Evolutionary conservation across 2,329 filamentous ascomycete species (phyloP).

Genomic region (Cercospora beticola): DNA sequence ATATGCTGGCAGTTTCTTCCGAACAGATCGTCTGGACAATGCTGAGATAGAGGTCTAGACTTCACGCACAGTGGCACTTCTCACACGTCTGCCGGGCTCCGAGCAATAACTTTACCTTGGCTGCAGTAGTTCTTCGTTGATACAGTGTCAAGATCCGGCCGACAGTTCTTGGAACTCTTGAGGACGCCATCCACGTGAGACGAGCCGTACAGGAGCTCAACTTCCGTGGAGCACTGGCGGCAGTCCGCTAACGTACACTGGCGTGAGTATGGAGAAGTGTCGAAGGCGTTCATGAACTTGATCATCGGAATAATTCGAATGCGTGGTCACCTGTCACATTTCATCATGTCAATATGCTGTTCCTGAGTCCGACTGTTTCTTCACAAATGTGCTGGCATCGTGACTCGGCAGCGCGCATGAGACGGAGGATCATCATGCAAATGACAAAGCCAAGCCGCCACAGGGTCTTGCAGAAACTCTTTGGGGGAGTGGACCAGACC

Average conservation of each 20-base stretch:
- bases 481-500: neutral
- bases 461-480: neutral
- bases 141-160: neutral
- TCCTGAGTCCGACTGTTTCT: neutral
- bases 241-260: neutral
- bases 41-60: neutral
- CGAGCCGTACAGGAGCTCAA: neutral
- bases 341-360: neutral
- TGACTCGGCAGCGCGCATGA: neutral
- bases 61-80: neutral
- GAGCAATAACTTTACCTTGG: neutral
- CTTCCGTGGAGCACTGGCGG: neutral
- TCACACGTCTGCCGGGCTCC: neutral
- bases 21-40: neutral
- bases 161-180: neutral
- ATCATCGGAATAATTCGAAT: neutral
- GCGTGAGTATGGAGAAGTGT: neutral
- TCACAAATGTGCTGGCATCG: neutral
- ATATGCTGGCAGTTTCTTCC: neutral
- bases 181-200: neutral
- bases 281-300: neutral
- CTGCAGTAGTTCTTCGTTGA: neutral
- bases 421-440: neutral
- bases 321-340: neutral
- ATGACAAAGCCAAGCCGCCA: neutral